Base-by-base conservation (phyloP, 1,139 yeast species). In the Maudiozyma humilis region DNA sequence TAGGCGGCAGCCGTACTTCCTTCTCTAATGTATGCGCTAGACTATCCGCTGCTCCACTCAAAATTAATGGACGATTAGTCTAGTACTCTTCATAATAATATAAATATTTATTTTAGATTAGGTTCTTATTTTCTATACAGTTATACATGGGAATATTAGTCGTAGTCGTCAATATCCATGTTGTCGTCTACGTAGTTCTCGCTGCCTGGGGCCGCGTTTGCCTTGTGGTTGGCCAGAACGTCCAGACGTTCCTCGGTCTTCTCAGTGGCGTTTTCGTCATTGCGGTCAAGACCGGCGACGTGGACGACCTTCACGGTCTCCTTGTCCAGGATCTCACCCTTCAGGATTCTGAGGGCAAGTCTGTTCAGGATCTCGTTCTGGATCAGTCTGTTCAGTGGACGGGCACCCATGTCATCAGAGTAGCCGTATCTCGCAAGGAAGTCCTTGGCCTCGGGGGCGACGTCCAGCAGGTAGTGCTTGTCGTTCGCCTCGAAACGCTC, bases 371-470 rank as follows among this genome's bases (percentile, higher is more conserved):
- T 73, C 64, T 88, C 94, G 52, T 75, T 78, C 66, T 91, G 97
- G 51, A 91, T 88, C 55, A 91, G 75, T 59, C 98, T 79, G 73
- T 91, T 93, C 68, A 91, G 75, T 49, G 99, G 99, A 65, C 99
- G 78, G 2, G 99, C 98, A 67, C 99, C 98, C 64, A 91, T 73
- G 64, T 88, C 95, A 43, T 84, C 75, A 23, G 95, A 87, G 68
- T 89, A 91, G 39, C 99, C 98, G 57, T 88, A 71, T 55, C 75
- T 72, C 55, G 89, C 78, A 52, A 91, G 72, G 71, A 82, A 91
- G 44, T 84, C 89, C 58, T 84, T 69, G 6, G 96, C 95, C 5
- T 71, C 78, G 41, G 77, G 79, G 45, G 80, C 79, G 15, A 89
- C 74, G 35, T 81, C 75, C 57, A 93, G 76, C 29, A 73, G 70